Base-by-base conservation (phyloP, 2,329 filamentous ascomycete genomes). In the Beauveria rudraprayagi region DNA sequence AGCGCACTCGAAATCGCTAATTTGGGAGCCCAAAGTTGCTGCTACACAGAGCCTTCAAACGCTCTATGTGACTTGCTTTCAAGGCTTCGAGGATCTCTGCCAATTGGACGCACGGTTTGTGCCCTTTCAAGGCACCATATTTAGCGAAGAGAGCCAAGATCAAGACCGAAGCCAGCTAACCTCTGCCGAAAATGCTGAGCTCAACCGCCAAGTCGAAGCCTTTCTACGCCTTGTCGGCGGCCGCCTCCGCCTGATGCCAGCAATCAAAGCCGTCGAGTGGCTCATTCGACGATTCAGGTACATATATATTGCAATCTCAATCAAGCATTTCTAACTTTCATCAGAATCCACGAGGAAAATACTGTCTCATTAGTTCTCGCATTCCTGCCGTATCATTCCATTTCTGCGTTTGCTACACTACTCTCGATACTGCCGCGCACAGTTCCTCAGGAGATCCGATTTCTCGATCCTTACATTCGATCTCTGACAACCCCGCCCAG, bases 211-310 rank as follows among this genome's bases (percentile, higher is more conserved):
- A 61, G 76, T 97, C 61, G 89, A 95, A 67, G 83, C 85, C 16
- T 99, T 97, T 71, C 78, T 99, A 66, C 88, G 87, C 37, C 80
- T 97, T 16, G 86, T 89, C 11, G 89, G 90, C 24, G 85, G 87
- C 28, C 84, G 89, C 46, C 72, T 99, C 66, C 81, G 93, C 65
- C 79, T 99, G 37, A 92, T 88, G 77, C 93, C 94, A 46, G 91
- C 91, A 1, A 84, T 96, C 59, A 96, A 95, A 75, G 87, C 92
- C 17, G 81, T 97, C 43, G 95, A 99, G 77, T 99, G 94, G 94
- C 82, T 99, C 52, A 83, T 99, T 60, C 82, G 94, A 69, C 83
- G 93, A 69, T 99, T 97, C 70, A 86, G 88, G 91, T 95, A 78
- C 64, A 81, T 43, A 16, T 28, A 1, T 9, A 9, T 40, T 17